These are phyloP conservation scores for Citrullus mucosospermus DNA, from an alignment of 306 rosid species.

Conservation along the genomic window DNA sequence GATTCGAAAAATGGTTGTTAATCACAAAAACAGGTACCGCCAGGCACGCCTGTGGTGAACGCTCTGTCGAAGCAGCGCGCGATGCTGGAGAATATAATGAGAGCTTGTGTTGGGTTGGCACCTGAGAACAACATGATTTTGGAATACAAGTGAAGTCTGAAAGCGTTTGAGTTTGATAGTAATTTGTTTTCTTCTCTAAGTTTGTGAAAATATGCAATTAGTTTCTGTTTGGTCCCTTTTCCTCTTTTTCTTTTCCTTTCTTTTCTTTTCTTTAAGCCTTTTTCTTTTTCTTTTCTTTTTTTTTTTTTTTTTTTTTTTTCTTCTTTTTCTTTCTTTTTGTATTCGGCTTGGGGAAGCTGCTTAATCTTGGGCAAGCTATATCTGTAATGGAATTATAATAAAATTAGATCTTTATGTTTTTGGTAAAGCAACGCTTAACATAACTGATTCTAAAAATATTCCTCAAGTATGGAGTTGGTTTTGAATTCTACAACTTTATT, in stretches of 20 bases:
- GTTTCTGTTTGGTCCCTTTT: neutral
- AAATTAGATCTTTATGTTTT: neutral
- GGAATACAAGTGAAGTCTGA: conserved; percentile 49
- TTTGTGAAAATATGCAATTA: conserved; percentile 2
- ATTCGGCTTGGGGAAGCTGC: neutral
- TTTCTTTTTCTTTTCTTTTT: neutral
- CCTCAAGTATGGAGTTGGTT: too few species aligned
- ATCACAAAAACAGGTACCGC: conserved; percentile 62
- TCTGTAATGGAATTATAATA: conserved; percentile 1
- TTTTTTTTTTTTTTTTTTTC: neutral
- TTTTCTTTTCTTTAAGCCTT: neutral
- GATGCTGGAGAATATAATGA: conserved; percentile 91
- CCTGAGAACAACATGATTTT: conserved; percentile 99
- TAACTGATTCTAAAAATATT: too few species aligned
- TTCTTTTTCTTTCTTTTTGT: neutral
- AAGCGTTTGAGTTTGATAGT: neutral
- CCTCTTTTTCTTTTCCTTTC: neutral
- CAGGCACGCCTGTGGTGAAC: conserved; percentile 97
- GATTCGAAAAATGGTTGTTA: neutral
- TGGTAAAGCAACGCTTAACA: neutral
- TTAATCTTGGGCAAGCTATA: neutral
- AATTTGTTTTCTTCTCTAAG: neutral
- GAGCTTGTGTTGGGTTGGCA: conserved; percentile 96
- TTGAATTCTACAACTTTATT: too few species aligned
- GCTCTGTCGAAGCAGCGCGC: conserved; percentile 97